A percentile compares a stretch with the other conserved stretches of the same genome.
These are phyloP conservation scores for Puccinellia tenuiflora DNA, from an alignment of 176 grass and related monocot species.

Conservation along the genomic window DNA sequence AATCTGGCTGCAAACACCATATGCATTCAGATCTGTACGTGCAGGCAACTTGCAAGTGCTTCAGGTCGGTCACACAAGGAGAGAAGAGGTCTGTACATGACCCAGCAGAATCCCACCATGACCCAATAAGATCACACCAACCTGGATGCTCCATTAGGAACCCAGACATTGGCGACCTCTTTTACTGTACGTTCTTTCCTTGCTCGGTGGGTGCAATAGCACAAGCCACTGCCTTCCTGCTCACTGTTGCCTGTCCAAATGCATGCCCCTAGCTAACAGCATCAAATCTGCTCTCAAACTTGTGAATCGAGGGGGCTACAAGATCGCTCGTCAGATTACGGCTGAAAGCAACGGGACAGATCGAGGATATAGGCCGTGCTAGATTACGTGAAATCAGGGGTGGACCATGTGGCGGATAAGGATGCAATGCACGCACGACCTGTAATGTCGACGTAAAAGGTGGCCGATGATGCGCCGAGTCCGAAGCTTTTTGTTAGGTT, in stretches of 20 bases:
- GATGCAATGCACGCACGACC: conserved; percentile 5
- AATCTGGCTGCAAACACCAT: conserved; percentile 7
- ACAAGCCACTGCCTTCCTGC: neutral
- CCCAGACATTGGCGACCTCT: neutral
- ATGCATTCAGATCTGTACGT: neutral
- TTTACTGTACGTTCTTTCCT: conserved; percentile 1
- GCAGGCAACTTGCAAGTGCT: neutral
- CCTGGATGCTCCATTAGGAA: neutral
- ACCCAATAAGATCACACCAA: neutral
- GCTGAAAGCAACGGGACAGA: conserved; percentile 4
- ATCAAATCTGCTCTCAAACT: neutral
- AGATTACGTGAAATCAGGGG: conserved; percentile 35
- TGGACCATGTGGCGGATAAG: conserved; percentile 21
- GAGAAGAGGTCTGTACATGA: too few relatives aligned
- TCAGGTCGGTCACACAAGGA: too few relatives aligned
- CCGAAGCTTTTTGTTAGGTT: conserved; percentile 5
- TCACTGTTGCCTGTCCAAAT: neutral
- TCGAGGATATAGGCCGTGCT: neutral
- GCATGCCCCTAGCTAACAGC: neutral
- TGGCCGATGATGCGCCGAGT: neutral
- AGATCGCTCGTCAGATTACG: neutral
- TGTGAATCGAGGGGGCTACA: neutral
- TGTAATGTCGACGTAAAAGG: neutral
- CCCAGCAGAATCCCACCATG: neutral
- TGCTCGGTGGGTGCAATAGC: neutral